Evolutionary conservation across 2,329 filamentous ascomycete genomes (phyloP), one percentile per base, ranked within the genome.

Genomic region (Apiospora arundinis): DNA sequence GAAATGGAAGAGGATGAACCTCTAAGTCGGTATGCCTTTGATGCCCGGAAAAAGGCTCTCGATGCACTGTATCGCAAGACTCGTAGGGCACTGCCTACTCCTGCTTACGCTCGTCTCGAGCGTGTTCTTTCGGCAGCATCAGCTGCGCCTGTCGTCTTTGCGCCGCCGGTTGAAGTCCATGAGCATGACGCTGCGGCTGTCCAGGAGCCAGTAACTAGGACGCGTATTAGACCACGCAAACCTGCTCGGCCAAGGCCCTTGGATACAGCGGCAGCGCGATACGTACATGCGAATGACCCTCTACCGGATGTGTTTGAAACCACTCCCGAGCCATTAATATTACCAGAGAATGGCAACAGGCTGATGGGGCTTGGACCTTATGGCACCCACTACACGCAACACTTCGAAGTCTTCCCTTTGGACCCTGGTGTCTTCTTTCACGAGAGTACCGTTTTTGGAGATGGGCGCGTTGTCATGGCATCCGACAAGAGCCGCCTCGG

Each of bases 361-460:
- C 77, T 92, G n/a, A 74, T 78, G 14, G 89, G 89, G 0, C 80
- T 92, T 9, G 89, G 87, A 0, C 88, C 89, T 0, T 91, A 89
- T 76, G 90, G 90, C 0, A 89, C 88, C 1, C 83, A 85, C 32
- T 92, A 92, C 76, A 88, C 89, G 0, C 85, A 87, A 45, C 86
- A 92, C 75, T 92, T 92, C 73, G 89, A 91, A 65, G 79, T 89
- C 5, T 90, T 91, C 69, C 89, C 90, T 23, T 80, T 92, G 42
- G 85, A 87, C 49, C 75, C 79, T 8, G 86, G 86, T 3, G 84
- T 88, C 0, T 91, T 86, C 78, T 92, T 92, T 69, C 89, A 91
- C 70, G 84, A 87, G 72, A 86, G 83, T 69, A 92, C 89, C 0
- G 77, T 91, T 40, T 80, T 92, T 63, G 90, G 90, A 9, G 85